Conservation (phyloP, 345 rosid species). For the Acer campestre region DNA sequence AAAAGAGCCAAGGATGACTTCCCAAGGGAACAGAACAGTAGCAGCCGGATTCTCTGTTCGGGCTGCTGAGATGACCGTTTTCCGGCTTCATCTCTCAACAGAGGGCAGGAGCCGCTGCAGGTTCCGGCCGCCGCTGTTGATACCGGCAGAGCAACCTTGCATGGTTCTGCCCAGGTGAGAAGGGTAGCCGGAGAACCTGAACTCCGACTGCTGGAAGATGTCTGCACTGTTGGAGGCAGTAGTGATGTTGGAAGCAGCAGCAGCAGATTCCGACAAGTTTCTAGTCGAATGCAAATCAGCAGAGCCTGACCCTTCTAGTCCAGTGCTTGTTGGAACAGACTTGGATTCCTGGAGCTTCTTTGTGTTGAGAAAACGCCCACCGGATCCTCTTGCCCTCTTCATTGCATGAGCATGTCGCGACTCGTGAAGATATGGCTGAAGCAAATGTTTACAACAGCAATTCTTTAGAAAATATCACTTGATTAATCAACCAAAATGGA, state of each 20-base stretch:
- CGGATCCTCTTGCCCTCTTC: slow-evolving; percentile 78
- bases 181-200: slow-evolving; percentile 54
- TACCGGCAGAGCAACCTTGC: slow-evolving; percentile 36
- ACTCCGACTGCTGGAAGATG: slow-evolving; percentile 49
- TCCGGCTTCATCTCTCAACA: slow-evolving; percentile 35
- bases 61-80: slow-evolving; percentile 25
- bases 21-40: slow-evolving; percentile 51
- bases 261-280: slow-evolving; percentile 38
- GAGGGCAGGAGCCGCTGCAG: slow-evolving; percentile 45
- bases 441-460: slow-evolving; percentile 21
- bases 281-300: slow-evolving; percentile 20
- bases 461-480: background rate
- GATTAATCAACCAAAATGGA: background rate
- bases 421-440: slow-evolving; percentile 88
- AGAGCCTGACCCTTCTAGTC: slow-evolving; percentile 24
- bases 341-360: slow-evolving; percentile 55
- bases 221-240: slow-evolving; percentile 46
- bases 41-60: slow-evolving; percentile 40
- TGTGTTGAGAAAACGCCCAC: slow-evolving; percentile 78
- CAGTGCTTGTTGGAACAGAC: slow-evolving; percentile 24
- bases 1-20: slow-evolving; percentile 97
- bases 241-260: slow-evolving; percentile 43
- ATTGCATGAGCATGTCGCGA: slow-evolving; percentile 88
- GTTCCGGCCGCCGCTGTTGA: slow-evolving; percentile 44
- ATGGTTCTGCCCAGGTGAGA: slow-evolving; percentile 34